These are phyloP conservation scores for Penicillium sp. DNA, from an alignment of 2,329 filamentous ascomycete species.

Conservation along the genomic window DNA sequence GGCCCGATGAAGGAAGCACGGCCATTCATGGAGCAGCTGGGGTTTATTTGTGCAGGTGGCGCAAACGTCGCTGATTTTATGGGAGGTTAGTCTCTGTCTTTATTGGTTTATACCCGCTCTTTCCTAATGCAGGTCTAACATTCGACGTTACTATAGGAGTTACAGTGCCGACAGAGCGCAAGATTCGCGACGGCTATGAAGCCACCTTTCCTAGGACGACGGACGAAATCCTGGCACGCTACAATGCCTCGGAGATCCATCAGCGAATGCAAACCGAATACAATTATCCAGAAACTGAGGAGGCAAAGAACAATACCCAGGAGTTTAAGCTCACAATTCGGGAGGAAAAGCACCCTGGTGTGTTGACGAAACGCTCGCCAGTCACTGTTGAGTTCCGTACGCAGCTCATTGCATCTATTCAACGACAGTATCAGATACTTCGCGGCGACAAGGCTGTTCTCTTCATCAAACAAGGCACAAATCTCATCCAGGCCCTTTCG, in stretches of 20 bases:
- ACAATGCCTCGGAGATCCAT: slow-evolving; percentile 59
- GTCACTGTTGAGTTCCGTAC: slow-evolving; percentile 59
- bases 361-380: slow-evolving; percentile 55
- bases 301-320: slow-evolving; percentile 55
- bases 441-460: slow-evolving; percentile 69
- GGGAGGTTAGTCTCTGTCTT: slow-evolving; percentile 51
- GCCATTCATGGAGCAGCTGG: slow-evolving; percentile 68
- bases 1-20: slow-evolving; percentile 63
- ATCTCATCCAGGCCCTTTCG: slow-evolving; percentile 64
- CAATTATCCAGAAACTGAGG: slow-evolving; percentile 57
- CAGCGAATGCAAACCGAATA: slow-evolving; percentile 61
- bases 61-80: slow-evolving; percentile 70
- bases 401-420: slow-evolving; percentile 63
- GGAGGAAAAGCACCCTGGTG: slow-evolving; percentile 51
- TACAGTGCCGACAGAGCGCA: slow-evolving; percentile 60
- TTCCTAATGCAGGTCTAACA: no score
- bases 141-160: slow-evolving; percentile 36
- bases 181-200: slow-evolving; percentile 50
- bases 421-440: slow-evolving; percentile 68
- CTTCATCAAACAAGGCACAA: slow-evolving; percentile 65
- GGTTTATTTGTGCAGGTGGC: slow-evolving; percentile 66
- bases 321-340: slow-evolving; percentile 60
- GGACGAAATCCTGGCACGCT: slow-evolving; percentile 51
- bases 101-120: no score
- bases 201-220: slow-evolving; percentile 51